Percentiles rank a stretch among this genome's conserved stretches.
Evolutionary conservation across 345 rosid species (phyloP).

Genomic region (Populus tremula): DNA sequence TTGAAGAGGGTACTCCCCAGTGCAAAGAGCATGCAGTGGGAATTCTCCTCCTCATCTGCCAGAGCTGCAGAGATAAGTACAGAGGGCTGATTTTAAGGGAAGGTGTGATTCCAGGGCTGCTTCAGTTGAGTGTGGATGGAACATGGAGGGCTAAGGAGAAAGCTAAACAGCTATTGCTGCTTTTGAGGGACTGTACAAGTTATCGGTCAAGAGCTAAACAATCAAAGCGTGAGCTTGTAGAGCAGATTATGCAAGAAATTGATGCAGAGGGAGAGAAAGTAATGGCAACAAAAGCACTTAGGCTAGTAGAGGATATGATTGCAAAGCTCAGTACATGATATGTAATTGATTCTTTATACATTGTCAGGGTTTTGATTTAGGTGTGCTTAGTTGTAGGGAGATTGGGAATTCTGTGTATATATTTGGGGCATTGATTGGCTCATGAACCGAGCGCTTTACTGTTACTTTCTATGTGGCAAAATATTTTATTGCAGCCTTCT

Average conservation of each 20-base stretch:
- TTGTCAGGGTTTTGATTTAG: slow-evolving; percentile 1
- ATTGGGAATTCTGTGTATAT: neutral
- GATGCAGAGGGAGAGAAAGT: slow-evolving; percentile 58
- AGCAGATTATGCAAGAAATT: slow-evolving; percentile 49
- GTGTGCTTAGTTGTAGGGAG: neutral
- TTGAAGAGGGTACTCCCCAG: slow-evolving; percentile 68
- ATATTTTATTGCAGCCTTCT: no score
- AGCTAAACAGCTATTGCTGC: slow-evolving; percentile 62
- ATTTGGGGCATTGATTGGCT: neutral
- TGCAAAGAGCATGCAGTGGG: slow-evolving; percentile 74
- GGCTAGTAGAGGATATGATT: slow-evolving; percentile 70
- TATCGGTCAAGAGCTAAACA: slow-evolving; percentile 31
- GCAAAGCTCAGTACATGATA: slow-evolving; percentile 56
- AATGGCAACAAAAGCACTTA: slow-evolving; percentile 39
- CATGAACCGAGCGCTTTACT: no score
- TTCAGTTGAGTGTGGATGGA: slow-evolving; percentile 75
- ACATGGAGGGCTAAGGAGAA: slow-evolving; percentile 55
- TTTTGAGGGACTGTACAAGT: slow-evolving; percentile 51
- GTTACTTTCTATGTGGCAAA: no score
- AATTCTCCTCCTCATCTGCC: slow-evolving; percentile 57
- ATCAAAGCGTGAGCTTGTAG: slow-evolving; percentile 45
- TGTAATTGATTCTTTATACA: neutral
- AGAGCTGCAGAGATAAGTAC: slow-evolving; percentile 58
- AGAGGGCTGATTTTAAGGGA: slow-evolving; percentile 66
- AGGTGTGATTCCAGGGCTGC: slow-evolving; percentile 78